Evolutionary conservation across 179 eudicot genomes (phyloP).

Genomic region (Gypsophila paniculata): DNA sequence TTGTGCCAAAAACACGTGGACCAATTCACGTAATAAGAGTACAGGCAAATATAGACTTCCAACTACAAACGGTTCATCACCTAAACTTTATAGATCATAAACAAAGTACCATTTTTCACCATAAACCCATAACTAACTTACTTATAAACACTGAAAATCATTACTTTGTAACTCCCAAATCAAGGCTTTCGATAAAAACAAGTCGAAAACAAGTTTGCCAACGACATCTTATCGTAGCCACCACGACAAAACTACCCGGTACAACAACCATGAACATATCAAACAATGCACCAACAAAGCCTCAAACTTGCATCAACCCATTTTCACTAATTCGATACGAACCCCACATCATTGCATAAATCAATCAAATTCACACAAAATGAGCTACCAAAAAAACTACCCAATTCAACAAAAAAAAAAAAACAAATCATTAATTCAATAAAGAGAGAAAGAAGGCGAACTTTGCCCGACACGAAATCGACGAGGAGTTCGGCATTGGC

Average conservation of each 20-base stretch:
- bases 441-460: conserved; percentile 19
- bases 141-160: background rate
- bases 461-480: conserved; percentile 80
- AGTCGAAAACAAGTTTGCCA: background rate
- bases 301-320: background rate
- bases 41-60: background rate
- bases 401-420: background rate
- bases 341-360: background rate
- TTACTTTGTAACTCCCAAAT: background rate
- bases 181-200: background rate
- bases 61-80: background rate
- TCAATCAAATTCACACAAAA: background rate
- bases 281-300: conserved; percentile 3
- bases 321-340: background rate
- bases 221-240: background rate
- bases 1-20: too few relatives aligned
- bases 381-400: background rate
- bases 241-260: too few relatives aligned
- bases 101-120: background rate
- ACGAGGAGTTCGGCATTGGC: conserved; percentile 65
- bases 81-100: background rate
- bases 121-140: background rate
- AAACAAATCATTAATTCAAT: too few relatives aligned
- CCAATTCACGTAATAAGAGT: background rate
- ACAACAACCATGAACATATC: background rate